Conservation (phyloP, 768 basidiomycete species). For the Russula sp. region DNA sequence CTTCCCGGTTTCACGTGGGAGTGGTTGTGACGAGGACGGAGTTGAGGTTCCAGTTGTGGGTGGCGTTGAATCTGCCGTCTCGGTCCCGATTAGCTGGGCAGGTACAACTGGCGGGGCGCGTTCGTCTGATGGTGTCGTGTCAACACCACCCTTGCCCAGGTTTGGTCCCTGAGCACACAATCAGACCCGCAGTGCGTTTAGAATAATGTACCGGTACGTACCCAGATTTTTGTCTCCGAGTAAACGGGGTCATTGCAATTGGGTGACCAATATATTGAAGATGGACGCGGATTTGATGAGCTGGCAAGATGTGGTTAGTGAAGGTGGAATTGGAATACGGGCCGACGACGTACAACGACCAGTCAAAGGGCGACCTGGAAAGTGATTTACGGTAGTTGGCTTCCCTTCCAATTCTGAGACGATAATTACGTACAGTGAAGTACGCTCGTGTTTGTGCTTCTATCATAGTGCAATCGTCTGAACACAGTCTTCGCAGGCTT, state of each 20-base stretch:
- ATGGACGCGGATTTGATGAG: conserved; percentile 97
- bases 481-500: conserved; percentile 90
- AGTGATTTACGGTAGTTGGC: conserved; percentile 17
- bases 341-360: conserved; percentile 74
- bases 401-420: background rate
- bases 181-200: background rate
- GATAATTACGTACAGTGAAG: conserved; percentile 60
- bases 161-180: conserved; percentile 53
- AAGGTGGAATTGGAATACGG: no score
- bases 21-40: conserved; percentile 40
- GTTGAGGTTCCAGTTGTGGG: background rate
- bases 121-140: conserved; percentile 63
- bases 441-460: conserved; percentile 76
- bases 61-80: conserved; percentile 27
- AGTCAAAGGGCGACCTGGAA: conserved; percentile 77
- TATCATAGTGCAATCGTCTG: conserved; percentile 76
- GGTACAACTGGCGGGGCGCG: conserved; percentile 61
- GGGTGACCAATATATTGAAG: conserved; percentile 92
- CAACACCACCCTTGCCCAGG: conserved; percentile 78
- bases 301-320: conserved; percentile 42
- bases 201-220: conserved; percentile 33
- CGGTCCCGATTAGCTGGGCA: conserved; percentile 37
- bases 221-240: conserved; percentile 76
- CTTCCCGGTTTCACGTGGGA: conserved; percentile 82
- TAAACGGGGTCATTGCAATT: conserved; percentile 97